Base-by-base conservation (phyloP, 2,329 filamentous ascomycete genomes). In the Pyrenochaeta sp. region DNA sequence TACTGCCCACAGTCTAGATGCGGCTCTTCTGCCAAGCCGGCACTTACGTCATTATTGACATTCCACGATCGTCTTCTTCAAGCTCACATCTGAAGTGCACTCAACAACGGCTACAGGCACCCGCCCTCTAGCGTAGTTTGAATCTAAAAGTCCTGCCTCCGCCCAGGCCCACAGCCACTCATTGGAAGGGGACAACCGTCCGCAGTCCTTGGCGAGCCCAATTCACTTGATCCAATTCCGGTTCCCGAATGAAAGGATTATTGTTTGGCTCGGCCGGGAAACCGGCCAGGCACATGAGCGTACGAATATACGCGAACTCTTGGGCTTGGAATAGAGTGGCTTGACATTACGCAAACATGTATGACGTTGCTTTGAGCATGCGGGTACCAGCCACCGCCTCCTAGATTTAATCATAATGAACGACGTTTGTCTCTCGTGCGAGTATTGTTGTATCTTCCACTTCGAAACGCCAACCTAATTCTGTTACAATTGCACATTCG, bases 11-110 rank as follows among this genome's bases (percentile, higher is more conserved):
- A n/a, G n/a, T n/a, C n/a, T n/a, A 17, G 37, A 31, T 41, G 46
- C 18, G 45, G 33, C 29, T 44, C 37, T 29, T 44, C 31, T 27
- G 57, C 57, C 54, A 60, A 58, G 54, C 14, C 52, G 40, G 37
- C 21, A 55, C 33, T 14, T 53, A 61, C 60, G 61, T 64, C 61
- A 62, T 56, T 44, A 49, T 37, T 23, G 18, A 49, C 21, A 36
- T 33, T 14, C 32, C 23, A 43, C 39, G 48, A 58, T 64, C 61
- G 59, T 39, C 44, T 46, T 53, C 50, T 32, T 31, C 17, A 27
- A 27, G 4, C 23, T 27, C 23, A 27, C 23, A 27, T 27, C 23
- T 27, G 9, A 4, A 27, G 23, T 27, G 23, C 23, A n/a, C 41
- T 30, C 37, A 36, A 44, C 30, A 46, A 35, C 30, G 41, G 48